These are phyloP conservation scores for Pseudozyma tsukubaensis DNA, from an alignment of 1,284 basidiomycete genomes.

Conservation along the genomic window DNA sequence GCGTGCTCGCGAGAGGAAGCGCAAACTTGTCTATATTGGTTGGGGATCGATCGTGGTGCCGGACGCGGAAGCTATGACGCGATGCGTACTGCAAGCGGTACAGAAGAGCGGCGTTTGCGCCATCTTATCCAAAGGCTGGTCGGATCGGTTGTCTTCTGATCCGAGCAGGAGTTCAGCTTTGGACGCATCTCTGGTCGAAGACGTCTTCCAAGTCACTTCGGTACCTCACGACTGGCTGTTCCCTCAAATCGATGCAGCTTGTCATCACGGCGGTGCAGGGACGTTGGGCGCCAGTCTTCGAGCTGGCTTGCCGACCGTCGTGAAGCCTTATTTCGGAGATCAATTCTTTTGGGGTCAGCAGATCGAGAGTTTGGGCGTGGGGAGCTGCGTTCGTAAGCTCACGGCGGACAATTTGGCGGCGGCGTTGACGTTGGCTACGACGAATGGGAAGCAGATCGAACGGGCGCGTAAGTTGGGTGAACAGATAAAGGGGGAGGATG, in stretches of 20 bases:
- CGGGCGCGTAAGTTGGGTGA: constrained; percentile 78
- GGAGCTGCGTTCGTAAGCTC: constrained; percentile 84
- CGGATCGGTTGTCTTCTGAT: constrained; percentile 75
- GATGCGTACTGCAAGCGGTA: constrained; percentile 88
- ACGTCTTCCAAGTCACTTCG: constrained; percentile 80
- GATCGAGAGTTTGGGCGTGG: constrained; percentile 89
- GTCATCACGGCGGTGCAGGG: constrained; percentile 95
- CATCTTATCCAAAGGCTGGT: constrained; percentile 97
- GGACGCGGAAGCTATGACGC: constrained; percentile 90
- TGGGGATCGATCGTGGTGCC: constrained; percentile 99
- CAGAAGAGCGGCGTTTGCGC: constrained; percentile 82
- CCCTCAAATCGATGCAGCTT: constrained; percentile 89
- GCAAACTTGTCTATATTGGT: constrained; percentile 96
- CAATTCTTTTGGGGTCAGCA: constrained; percentile 95
- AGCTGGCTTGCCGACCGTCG: constrained; percentile 92
- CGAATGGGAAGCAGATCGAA: constrained; percentile 85
- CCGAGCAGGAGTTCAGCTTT: constrained; percentile 49
- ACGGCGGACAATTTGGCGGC: constrained; percentile 81
- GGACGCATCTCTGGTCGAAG: constrained; percentile 76
- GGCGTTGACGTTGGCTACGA: constrained; percentile 83
- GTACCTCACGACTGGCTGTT: constrained; percentile 98
- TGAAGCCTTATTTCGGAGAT: constrained; percentile 97
- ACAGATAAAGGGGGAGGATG: constrained; percentile 73
- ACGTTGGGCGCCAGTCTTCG: constrained; percentile 92
- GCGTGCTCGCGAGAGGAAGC: constrained; percentile 77